phyloP scores from a whole-genome alignment of 1,284 basidiomycete genomes.

The Leccinum subspadiceum region DNA sequence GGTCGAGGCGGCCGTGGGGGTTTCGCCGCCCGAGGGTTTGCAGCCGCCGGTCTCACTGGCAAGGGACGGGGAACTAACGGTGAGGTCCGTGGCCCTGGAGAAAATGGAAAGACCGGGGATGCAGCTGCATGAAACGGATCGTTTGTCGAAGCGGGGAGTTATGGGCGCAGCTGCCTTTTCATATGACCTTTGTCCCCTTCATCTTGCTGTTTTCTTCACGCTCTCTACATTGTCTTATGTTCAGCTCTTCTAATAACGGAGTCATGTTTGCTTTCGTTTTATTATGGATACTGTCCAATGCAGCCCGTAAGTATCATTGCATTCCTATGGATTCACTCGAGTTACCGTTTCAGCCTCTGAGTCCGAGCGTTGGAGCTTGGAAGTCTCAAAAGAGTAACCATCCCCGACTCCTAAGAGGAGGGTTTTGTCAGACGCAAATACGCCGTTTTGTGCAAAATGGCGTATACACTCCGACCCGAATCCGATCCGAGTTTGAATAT shows the following conservation, averaged over 20 bases:
- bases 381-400: too few relatives aligned
- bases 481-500: too few relatives aligned
- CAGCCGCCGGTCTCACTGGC: slow-evolving; percentile 64
- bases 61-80: slow-evolving; percentile 36
- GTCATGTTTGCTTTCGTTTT: slow-evolving; percentile 22
- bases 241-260: slow-evolving; percentile 22
- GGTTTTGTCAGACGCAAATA: too few relatives aligned
- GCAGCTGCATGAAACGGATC: slow-evolving; percentile 23
- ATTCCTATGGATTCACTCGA: slow-evolving; percentile 16
- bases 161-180: slow-evolving; percentile 20
- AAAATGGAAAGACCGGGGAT: too few relatives aligned
- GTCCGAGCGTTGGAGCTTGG: not conserved
- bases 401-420: too few relatives aligned
- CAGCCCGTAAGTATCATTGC: not conserved
- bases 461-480: too few relatives aligned
- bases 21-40: slow-evolving; percentile 61
- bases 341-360: not conserved
- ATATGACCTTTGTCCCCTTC: slow-evolving; percentile 16
- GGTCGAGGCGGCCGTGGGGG: slow-evolving; percentile 32
- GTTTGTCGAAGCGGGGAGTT: slow-evolving; percentile 19
- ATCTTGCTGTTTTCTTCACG: slow-evolving; percentile 14
- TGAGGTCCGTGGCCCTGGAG: too few relatives aligned
- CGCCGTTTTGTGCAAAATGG: too few relatives aligned
- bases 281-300: slow-evolving; percentile 6
- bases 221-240: slow-evolving; percentile 13